phyloP scores from a whole-genome alignment of 345 rosid genomes.

The Rhodamnia argentea region DNA sequence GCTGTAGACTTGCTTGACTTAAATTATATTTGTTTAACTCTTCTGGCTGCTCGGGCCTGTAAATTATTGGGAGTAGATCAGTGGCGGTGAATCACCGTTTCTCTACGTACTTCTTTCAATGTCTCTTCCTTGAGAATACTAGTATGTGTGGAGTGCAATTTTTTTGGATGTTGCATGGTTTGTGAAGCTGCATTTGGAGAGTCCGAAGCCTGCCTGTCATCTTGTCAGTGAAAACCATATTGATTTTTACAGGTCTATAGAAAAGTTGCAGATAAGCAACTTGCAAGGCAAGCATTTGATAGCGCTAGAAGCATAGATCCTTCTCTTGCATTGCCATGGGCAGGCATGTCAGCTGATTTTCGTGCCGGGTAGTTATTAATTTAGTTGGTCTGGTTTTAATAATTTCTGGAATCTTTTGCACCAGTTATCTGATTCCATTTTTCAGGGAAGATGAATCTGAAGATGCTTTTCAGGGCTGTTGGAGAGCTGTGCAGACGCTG shows the following conservation, averaged over 20 bases:
- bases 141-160: background rate
- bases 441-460: slow-evolving; percentile 52
- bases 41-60: background rate
- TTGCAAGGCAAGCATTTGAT: slow-evolving; percentile 88
- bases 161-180: background rate
- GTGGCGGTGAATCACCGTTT: background rate
- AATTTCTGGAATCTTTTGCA: background rate
- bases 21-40: background rate
- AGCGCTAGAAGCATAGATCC: slow-evolving; percentile 96
- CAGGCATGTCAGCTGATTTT: slow-evolving; percentile 87
- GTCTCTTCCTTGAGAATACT: background rate
- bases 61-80: background rate
- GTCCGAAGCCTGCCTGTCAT: background rate
- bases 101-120: background rate
- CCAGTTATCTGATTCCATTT: background rate
- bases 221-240: background rate
- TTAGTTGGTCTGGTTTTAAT: background rate
- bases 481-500: slow-evolving; percentile 76
- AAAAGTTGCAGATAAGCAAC: slow-evolving; percentile 45
- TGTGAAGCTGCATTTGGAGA: background rate
- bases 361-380: slow-evolving; percentile 40
- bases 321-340: slow-evolving; percentile 94
- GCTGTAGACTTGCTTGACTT: background rate
- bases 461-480: slow-evolving; percentile 88
- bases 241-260: slow-evolving; percentile 48